phyloP scores from a whole-genome alignment of 1,139 yeast genomes.

The Groenewaldozyma sp. region DNA sequence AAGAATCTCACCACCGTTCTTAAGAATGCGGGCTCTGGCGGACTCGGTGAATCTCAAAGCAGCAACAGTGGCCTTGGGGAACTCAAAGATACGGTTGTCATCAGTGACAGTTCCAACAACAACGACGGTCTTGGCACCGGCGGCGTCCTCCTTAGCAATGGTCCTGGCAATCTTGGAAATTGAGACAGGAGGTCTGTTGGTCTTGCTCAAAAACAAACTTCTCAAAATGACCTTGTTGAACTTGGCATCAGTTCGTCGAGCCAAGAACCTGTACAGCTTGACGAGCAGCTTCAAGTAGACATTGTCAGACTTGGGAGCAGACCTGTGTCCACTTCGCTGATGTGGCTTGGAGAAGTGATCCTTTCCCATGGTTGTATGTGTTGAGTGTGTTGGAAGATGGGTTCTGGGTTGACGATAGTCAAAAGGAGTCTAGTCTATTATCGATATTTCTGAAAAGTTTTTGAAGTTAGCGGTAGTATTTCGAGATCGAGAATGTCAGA shows the following conservation, averaged over 20 bases:
- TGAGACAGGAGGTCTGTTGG: conserved; percentile 99
- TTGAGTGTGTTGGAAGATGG: too few species aligned
- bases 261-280: conserved; percentile 96
- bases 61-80: conserved; percentile 97
- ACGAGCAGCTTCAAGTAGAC: conserved; percentile 97
- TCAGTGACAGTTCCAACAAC: conserved; percentile 99
- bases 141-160: conserved; percentile 73
- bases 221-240: conserved; percentile 97
- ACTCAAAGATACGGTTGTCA: conserved; percentile 85
- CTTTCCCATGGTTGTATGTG: conserved; percentile 98
- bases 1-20: conserved; percentile 99
- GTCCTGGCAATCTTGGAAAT: conserved; percentile 85
- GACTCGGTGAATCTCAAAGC: conserved; percentile 99
- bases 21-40: conserved; percentile 94
- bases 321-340: conserved; percentile 92
- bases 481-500: too few species aligned
- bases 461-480: too few species aligned
- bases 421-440: too few species aligned
- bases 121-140: conserved; percentile 77
- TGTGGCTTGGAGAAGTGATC: conserved; percentile 97
- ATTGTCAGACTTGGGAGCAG: conserved; percentile 99
- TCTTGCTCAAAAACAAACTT: conserved; percentile 93
- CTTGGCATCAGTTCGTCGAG: conserved; percentile 96
- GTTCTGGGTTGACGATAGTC: too few species aligned
- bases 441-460: too few species aligned